Evolutionary conservation across 495 filamentous ascomycete species (phyloP).

Genomic region (Pseudomonodictys pantanalensis): DNA sequence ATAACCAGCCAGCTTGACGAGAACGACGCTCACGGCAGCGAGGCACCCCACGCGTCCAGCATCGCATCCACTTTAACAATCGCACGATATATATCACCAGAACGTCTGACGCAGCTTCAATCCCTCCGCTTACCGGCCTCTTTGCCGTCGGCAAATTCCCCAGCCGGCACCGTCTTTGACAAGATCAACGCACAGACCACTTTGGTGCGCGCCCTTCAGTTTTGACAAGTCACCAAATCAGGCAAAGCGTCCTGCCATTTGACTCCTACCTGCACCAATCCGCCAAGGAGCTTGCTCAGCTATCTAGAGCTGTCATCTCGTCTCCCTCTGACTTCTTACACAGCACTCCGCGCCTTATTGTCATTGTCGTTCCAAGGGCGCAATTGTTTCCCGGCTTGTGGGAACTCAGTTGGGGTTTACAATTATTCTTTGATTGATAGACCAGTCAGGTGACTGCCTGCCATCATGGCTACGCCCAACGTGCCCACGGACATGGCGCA

Average conservation of each 20-base stretch:
- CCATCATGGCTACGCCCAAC: constrained; percentile 25
- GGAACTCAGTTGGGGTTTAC: too few species aligned
- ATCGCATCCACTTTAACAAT: too few species aligned
- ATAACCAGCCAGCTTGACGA: too few species aligned
- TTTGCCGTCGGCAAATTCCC: background rate
- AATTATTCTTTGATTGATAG: background rate
- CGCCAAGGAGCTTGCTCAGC: constrained; percentile 4
- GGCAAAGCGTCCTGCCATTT: background rate
- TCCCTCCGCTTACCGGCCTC: background rate
- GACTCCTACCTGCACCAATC: too few species aligned
- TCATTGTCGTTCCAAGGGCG: constrained; percentile 7
- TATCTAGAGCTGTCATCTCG: too few species aligned
- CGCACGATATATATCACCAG: too few species aligned
- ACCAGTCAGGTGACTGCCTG: background rate
- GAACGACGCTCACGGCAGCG: too few species aligned
- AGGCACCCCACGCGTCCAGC: too few species aligned
- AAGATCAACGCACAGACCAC: background rate
- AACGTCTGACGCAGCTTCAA: too few species aligned
- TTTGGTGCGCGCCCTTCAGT: background rate
- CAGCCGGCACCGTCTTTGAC: background rate
- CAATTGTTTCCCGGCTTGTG: too few species aligned
- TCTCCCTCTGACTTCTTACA: constrained; percentile 8
- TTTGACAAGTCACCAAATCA: background rate
- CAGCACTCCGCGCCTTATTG: background rate
- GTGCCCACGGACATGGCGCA: constrained; percentile 30